A percentile compares a stretch with the other conserved stretches of the same genome.
These are phyloP conservation scores for Cadophora luteo-olivacea DNA, from an alignment of 2,329 filamentous ascomycete genomes.

Conservation along the genomic window DNA sequence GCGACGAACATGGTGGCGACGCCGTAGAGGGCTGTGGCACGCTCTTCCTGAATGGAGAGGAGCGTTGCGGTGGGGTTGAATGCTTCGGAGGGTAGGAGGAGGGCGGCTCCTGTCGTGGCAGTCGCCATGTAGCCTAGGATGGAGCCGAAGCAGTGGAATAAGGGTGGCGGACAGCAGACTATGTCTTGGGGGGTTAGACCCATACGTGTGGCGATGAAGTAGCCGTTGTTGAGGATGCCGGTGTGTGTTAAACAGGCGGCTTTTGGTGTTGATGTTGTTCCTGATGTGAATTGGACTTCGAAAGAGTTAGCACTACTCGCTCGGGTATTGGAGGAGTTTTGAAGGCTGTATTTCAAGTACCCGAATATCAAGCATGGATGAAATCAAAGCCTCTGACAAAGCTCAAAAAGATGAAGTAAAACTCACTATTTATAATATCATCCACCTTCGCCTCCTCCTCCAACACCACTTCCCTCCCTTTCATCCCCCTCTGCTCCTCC, in stretches of 20 bases:
- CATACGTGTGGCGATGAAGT: conserved; percentile 86
- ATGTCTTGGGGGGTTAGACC: conserved; percentile 74
- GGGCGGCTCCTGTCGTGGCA: conserved; percentile 79
- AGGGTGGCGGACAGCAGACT: conserved; percentile 83
- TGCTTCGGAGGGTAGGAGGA: conserved; percentile 85
- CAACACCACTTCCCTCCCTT: conserved; percentile 48
- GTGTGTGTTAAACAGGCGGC: conserved; percentile 87
- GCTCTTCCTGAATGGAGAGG: conserved; percentile 54
- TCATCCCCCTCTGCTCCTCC: conserved; percentile 33
- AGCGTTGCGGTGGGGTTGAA: conserved; percentile 83
- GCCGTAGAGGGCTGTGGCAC: conserved; percentile 76
- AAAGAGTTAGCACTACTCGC: background rate
- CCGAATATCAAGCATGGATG: background rate
- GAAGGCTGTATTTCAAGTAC: too few relatives aligned
- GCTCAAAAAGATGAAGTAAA: background rate
- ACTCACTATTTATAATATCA: conserved; percentile 89
- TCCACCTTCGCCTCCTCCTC: conserved; percentile 57
- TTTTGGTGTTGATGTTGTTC: conserved; percentile 91
- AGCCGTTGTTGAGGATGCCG: conserved; percentile 91
- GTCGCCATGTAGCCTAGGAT: conserved; percentile 97
- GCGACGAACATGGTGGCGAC: conserved; percentile 96
- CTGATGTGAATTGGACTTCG: conserved; percentile 73
- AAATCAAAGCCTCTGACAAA: background rate
- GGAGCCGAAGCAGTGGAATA: conserved; percentile 91
- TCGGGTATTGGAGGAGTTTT: background rate